A percentile compares a stretch with the other conserved stretches of the same genome.
Conservation (phyloP, 2,329 filamentous ascomycete species). For the Neonectria hederae region DNA sequence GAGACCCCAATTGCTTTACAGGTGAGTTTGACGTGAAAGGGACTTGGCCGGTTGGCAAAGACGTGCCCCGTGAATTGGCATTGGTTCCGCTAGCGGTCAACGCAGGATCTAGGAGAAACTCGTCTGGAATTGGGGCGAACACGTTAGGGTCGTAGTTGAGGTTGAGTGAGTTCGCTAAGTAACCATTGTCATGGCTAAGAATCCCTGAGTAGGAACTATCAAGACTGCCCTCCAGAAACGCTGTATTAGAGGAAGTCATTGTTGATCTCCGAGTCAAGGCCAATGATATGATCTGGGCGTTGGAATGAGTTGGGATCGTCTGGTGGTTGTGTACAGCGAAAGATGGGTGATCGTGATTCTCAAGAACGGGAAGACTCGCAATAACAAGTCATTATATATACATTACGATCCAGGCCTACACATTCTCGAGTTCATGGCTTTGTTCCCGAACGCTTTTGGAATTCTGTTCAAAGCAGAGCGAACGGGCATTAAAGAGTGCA, state of each 20-base stretch:
- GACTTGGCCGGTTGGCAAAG: neutral
- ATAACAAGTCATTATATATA: neutral
- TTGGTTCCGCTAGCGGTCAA: neutral
- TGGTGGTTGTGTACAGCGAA: neutral
- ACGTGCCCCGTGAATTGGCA: neutral
- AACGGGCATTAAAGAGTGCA: neutral
- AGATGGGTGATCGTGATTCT: neutral
- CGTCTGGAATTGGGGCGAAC: too few relatives aligned
- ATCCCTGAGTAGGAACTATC: neutral
- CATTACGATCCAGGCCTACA: neutral
- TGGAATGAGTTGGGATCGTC: neutral
- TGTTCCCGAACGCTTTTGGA: neutral
- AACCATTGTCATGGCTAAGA: neutral
- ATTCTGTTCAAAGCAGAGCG: neutral
- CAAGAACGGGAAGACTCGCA: neutral
- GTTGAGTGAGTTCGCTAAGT: neutral
- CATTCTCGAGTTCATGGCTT: neutral
- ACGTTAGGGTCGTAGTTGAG: too few relatives aligned
- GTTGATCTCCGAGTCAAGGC: neutral
- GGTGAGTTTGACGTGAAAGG: neutral
- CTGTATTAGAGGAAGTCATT: neutral
- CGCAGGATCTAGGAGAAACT: too few relatives aligned
- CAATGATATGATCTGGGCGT: neutral
- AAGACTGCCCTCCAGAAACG: neutral
- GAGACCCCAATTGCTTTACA: too few relatives aligned